Evolutionary conservation across 805 yeast genomes (phyloP), one percentile per base, ranked within the genome.

Genomic region (Candida xyloterini): DNA sequence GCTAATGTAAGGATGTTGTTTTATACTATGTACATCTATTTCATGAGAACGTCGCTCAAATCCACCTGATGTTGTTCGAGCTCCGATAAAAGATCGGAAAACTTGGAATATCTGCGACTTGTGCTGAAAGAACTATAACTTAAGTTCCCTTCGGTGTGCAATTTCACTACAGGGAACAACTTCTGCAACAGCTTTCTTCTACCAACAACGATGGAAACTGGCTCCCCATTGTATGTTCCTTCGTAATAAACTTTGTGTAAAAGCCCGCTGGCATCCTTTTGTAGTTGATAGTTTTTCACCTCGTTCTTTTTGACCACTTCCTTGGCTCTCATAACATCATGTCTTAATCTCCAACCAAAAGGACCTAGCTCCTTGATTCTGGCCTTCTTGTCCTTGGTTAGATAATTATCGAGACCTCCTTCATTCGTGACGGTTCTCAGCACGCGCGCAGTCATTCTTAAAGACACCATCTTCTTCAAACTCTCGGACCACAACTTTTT

Each of bases 281-380:
- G 58, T 15, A 60, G 53, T 24, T 68, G 63, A 15, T 33, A 57
- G 60, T 50, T 38, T 60, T 66, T 4, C 63, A 55, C 30, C 60
- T 59, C 44, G 57, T 60, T 40, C 68, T 70, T 40, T 65, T 62
- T 43, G 70, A 68, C 46, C 64, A 65, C 41, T 64, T 67, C 36
- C 55, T 51, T 52, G 55, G 71, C 52, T 66, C 66, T 53, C 63
- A 91, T 61, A 11, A 93, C 79, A 41, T 79, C 76, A 61, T 83
- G 90, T 56, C 91, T 82, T 51, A 93, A 70, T 53, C 76, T 77
- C 98, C 98, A 93, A 24, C 98, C 99, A 42, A 76, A 71, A 39
- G 90, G 83, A 0, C 99, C 99, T 56, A 93, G 68, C 60, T 93
- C 95, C 68, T 93, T 93, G 49, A 87, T 71, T 67, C 99, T 75